Evolutionary conservation across 805 yeast genomes (phyloP).

Genomic region (Kuraishia ogatae): DNA sequence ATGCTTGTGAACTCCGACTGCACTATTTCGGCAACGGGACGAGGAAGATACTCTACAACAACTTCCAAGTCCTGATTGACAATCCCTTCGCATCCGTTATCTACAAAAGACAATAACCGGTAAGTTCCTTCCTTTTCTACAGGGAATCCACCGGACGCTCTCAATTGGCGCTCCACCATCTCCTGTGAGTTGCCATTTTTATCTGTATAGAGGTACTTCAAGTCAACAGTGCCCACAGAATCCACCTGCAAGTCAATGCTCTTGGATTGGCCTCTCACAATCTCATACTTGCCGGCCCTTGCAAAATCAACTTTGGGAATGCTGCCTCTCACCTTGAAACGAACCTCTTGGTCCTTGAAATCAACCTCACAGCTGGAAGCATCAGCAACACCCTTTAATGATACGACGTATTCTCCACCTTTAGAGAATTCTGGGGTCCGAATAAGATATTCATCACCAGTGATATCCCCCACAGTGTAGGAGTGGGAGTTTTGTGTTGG

Average conservation of each 20-base stretch:
- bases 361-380: conserved; percentile 73
- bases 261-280: conserved; percentile 55
- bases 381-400: conserved; percentile 61
- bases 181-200: conserved; percentile 11
- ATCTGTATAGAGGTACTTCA: conserved; percentile 23
- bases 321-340: conserved; percentile 60
- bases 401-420: conserved; percentile 70
- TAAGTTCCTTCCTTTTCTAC: conserved; percentile 35
- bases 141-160: conserved; percentile 18
- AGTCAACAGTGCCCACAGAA: conserved; percentile 18
- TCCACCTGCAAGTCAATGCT: conserved; percentile 44
- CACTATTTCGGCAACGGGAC: conserved; percentile 16
- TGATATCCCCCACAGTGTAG: conserved; percentile 31
- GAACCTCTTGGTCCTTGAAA: conserved; percentile 53
- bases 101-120: conserved; percentile 26
- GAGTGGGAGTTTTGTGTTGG: conserved; percentile 37
- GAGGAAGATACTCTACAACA: conserved; percentile 18
- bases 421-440: conserved; percentile 42
- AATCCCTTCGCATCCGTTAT: conserved; percentile 37
- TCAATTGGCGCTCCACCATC: conserved; percentile 7
- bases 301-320: conserved; percentile 42
- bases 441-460: conserved; percentile 29
- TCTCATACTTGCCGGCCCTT: conserved; percentile 21
- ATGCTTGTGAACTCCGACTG: conserved; percentile 3
- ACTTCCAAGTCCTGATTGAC: conserved; percentile 15